These are phyloP conservation scores for Ceratocystis huliohia DNA, from an alignment of 2,329 filamentous ascomycete species.

Conservation along the genomic window DNA sequence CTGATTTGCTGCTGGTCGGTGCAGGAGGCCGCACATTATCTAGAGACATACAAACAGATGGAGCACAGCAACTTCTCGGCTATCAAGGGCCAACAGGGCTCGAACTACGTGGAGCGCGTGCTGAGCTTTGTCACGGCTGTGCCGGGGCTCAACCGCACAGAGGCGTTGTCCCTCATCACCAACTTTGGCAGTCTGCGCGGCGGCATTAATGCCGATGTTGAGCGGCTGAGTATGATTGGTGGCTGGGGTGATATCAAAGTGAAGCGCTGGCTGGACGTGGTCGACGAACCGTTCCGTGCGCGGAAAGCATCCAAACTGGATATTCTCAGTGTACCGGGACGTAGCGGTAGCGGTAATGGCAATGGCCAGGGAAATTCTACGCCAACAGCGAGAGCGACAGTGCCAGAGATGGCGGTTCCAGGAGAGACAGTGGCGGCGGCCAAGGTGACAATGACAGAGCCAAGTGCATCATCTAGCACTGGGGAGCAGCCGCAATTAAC, in stretches of 20 bases:
- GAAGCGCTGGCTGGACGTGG: conserved; percentile 65
- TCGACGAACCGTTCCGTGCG: conserved; percentile 73
- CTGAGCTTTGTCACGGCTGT: conserved; percentile 89
- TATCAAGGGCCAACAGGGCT: conserved; percentile 75
- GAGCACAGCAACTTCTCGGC: conserved; percentile 70
- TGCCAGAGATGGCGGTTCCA: not conserved
- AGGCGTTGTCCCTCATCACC: conserved; percentile 78
- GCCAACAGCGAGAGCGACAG: not conserved
- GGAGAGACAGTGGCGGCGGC: not conserved
- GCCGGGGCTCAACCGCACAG: conserved; percentile 82
- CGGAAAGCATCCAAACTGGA: conserved; percentile 51
- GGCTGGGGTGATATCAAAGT: conserved; percentile 97
- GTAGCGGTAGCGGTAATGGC: not conserved
- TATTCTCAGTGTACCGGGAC: conserved; percentile 17
- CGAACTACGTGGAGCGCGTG: conserved; percentile 71
- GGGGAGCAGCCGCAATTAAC: conserved; percentile 28
- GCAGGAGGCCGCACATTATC: conserved; percentile 81
- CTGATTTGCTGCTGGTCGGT: conserved; percentile 89
- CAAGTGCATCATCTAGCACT: not conserved
- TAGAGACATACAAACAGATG: conserved; percentile 89
- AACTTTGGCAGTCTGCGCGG: conserved; percentile 82
- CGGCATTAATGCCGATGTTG: conserved; percentile 75
- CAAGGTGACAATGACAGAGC: not conserved
- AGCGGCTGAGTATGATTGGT: conserved; percentile 70
- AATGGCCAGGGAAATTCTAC: not conserved